A percentile compares a stretch with the other conserved stretches of the same genome.
phyloP scores from a whole-genome alignment of 257 asterid genomes.

The Rauvolfia tetraphylla region DNA sequence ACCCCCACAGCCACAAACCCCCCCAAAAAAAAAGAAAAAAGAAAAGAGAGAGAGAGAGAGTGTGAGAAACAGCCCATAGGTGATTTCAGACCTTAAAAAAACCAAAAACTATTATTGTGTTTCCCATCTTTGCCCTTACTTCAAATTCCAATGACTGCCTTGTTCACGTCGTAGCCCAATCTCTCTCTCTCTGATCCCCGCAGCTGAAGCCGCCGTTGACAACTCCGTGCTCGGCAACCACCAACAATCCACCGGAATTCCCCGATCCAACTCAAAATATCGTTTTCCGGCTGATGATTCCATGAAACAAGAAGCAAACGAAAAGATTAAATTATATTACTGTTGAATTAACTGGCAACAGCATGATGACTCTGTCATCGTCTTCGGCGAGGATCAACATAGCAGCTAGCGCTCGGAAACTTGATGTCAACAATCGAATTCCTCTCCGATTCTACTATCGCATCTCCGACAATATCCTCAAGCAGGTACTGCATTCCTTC shows the following conservation, averaged over 20 bases:
- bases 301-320: background rate
- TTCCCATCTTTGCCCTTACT: background rate
- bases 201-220: background rate
- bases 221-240: background rate
- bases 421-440: conserved; percentile 68
- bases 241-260: background rate
- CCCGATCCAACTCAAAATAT: background rate
- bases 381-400: conserved; percentile 52
- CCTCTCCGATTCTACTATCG: conserved; percentile 57
- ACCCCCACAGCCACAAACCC: no score
- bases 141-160: background rate
- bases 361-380: conserved; percentile 53
- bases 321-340: background rate
- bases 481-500: conserved; percentile 43
- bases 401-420: conserved; percentile 60
- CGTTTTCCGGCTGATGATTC: background rate
- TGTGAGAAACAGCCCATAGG: no score
- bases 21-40: no score
- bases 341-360: background rate
- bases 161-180: background rate
- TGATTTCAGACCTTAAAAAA: no score
- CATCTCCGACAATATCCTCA: conserved; percentile 76
- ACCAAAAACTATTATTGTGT: background rate
- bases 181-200: background rate
- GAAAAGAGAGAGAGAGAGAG: no score